A percentile compares a stretch with the other conserved stretches of the same genome.
phyloP scores from a whole-genome alignment of 2,329 filamentous ascomycete species.

The Daldinia eschscholtzii region DNA sequence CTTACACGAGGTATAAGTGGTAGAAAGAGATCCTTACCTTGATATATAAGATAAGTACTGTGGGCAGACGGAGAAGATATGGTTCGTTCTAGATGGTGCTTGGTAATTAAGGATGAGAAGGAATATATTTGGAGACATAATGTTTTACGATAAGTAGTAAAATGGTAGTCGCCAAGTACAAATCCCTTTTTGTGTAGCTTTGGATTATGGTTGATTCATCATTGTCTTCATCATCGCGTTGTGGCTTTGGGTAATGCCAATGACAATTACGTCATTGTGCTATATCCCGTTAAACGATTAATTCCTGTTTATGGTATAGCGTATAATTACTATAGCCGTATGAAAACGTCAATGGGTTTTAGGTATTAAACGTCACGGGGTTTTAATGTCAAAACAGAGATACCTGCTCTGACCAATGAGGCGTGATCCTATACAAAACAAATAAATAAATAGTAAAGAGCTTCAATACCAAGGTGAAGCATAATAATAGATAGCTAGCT shows the following conservation, averaged over 20 bases:
- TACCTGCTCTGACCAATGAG: too few species aligned
- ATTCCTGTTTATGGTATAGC: background rate
- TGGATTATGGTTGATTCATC: conserved; percentile 29
- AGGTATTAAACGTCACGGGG: too few species aligned
- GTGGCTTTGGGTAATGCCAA: conserved; percentile 18
- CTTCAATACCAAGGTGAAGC: too few species aligned
- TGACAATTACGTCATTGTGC: conserved; percentile 39
- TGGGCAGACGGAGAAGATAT: background rate
- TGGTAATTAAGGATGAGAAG: background rate
- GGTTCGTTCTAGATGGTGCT: background rate
- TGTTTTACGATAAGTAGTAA: background rate
- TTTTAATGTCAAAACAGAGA: too few species aligned
- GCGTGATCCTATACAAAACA: too few species aligned
- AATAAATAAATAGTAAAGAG: too few species aligned
- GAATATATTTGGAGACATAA: background rate
- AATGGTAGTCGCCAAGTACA: background rate
- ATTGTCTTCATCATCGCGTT: conserved; percentile 30
- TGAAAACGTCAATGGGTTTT: background rate
- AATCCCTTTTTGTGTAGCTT: conserved; percentile 19
- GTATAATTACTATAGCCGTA: background rate
- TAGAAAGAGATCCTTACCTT: background rate
- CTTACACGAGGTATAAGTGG: too few species aligned
- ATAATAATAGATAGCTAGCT: too few species aligned
- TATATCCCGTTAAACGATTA: conserved; percentile 6
- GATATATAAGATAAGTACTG: background rate